Evolutionary conservation across 345 rosid genomes (phyloP).

Genomic region (Clausena lansium): DNA sequence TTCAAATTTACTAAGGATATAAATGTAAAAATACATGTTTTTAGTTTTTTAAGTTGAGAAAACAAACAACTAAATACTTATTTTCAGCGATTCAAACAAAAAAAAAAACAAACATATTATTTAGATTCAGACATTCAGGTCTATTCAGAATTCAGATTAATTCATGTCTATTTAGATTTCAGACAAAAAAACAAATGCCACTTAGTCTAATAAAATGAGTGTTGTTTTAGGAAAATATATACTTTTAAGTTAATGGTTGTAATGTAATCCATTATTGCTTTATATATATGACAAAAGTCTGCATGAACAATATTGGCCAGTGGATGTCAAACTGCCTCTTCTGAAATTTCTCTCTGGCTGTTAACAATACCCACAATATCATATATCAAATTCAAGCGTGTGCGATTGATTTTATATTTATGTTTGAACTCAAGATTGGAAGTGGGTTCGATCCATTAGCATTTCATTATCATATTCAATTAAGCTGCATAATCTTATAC

Average conservation of each 20-base stretch:
- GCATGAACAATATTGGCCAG: constrained; percentile 1
- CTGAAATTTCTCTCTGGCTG: constrained; percentile 5
- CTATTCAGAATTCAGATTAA: too few relatives aligned
- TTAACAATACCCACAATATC: constrained; percentile 9
- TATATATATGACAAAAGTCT: not conserved
- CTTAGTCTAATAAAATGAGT: not conserved
- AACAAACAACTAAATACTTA: too few relatives aligned
- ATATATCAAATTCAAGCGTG: not conserved
- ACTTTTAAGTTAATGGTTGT: constrained; percentile 11
- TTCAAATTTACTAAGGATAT: too few relatives aligned
- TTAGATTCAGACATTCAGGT: too few relatives aligned
- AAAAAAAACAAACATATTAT: too few relatives aligned
- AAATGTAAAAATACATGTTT: too few relatives aligned
- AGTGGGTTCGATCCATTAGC: constrained; percentile 16
- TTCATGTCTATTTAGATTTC: too few relatives aligned
- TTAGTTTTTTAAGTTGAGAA: too few relatives aligned
- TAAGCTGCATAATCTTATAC: constrained; percentile 13
- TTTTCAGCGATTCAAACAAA: too few relatives aligned
- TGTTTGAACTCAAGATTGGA: not conserved
- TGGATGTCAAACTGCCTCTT: constrained; percentile 10
- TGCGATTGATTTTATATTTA: not conserved
- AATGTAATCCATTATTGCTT: constrained; percentile 34
- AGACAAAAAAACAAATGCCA: too few relatives aligned
- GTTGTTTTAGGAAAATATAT: not conserved
- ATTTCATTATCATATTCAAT: not conserved